Evolutionary conservation across 2,329 filamentous ascomycete species (phyloP), one percentile per base, ranked within the genome.

Genomic region (Pseudogymnoascus sp.): DNA sequence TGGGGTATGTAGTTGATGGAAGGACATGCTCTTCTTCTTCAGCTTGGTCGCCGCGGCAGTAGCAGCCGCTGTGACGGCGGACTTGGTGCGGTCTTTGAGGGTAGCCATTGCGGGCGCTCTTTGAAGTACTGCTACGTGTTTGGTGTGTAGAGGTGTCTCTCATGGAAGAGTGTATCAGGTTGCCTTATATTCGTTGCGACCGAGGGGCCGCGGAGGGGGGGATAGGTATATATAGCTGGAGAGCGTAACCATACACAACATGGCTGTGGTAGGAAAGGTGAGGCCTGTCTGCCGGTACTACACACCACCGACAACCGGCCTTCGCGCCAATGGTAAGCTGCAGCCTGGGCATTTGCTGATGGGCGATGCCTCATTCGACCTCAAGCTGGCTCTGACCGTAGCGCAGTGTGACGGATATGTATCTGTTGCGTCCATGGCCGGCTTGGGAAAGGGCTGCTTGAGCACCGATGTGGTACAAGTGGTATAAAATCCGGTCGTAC

Each of bases 21-120:
- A 19, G 45, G 45, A 52, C n/a, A 19, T 18, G 45, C 45, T 23
- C 45, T 19, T 30, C 23, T 28, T 52, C 41, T 30, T 52, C 9
- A 52, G 45, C 45, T 15, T 52, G 26, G 3, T 52, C 9, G 45
- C 45, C 45, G 45, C 45, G 26, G 45, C 45, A 9, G 21, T 28
- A 5, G 45, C 45, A 12, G 55, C 55, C 13, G 55, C 55, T 21
- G 21, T n/a, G 2, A 57, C 30, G 9, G 55, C 55, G 19, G 30
- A 23, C 23, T 57, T 57, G 18, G 55, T 57, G 19, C 35, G 30
- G 30, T 57, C 55, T 57, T 57, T 57, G 55, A 57, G 30, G 35
- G 55, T 57, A 15, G 55, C 55, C 55, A 57, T 57, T 30, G 45
- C 12, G 10, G 1, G 45, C 15, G 45, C 45, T 18, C 26, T 52